Evolutionary conservation across 768 basidiomycete species (phyloP).

Genomic region (Terana coerulea): DNA sequence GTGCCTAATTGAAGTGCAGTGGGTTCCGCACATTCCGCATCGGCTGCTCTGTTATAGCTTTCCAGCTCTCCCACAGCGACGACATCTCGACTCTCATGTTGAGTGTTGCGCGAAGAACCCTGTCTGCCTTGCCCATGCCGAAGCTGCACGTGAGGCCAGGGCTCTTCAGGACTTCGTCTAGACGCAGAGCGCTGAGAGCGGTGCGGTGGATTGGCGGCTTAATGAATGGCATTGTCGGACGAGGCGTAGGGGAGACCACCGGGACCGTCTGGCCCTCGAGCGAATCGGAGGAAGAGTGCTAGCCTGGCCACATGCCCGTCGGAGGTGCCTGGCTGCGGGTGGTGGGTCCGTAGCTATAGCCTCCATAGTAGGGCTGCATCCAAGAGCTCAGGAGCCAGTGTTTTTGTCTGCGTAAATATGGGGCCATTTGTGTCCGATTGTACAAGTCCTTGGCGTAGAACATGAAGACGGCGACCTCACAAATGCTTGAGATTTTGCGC

Average conservation of each 20-base stretch:
- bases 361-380: background rate
- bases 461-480: too few relatives aligned
- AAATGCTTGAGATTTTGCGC: too few relatives aligned
- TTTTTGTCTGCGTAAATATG: too few relatives aligned
- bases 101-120: background rate
- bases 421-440: too few relatives aligned
- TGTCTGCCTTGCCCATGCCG: background rate
- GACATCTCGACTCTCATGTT: background rate
- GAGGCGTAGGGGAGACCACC: too few relatives aligned
- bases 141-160: background rate
- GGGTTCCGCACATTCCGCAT: background rate
- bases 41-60: background rate
- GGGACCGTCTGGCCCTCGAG: too few relatives aligned
- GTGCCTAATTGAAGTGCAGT: constrained; percentile 1
- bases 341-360: background rate
- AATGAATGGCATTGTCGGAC: too few relatives aligned
- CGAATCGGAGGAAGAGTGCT: too few relatives aligned
- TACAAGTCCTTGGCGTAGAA: too few relatives aligned
- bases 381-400: too few relatives aligned
- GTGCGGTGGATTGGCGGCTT: background rate
- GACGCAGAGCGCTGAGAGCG: background rate
- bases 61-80: background rate
- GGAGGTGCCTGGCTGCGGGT: background rate
- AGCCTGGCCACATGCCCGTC: background rate
- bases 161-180: background rate